Evolutionary conservation across 306 rosid species (phyloP), one percentile per base, ranked within the genome.

Genomic region (Cajanus cajan): DNA sequence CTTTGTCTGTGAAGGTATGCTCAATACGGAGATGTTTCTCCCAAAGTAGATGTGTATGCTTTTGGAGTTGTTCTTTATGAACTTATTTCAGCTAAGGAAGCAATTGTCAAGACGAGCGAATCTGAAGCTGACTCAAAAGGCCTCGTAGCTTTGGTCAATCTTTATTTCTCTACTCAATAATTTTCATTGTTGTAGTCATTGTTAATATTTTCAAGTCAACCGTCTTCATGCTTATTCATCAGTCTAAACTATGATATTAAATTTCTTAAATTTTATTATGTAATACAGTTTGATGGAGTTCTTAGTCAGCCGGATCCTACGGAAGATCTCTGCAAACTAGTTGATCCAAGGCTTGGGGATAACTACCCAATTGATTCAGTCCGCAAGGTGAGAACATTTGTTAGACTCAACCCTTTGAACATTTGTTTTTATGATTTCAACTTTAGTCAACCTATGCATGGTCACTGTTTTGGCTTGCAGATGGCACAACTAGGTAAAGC

Each of bases 31-130:
- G 98, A 93, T 25, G 96, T 90, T 78, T 91, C 99, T 79, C 96
- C 99, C 50, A 95, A 95, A 80, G 88, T 95, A 45, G 99, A 95
- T 36, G 99, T 93, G 31, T 93, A 87, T 68, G 99, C 99, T 24
- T 95, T 95, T 21, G 99, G 99, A 34, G 99, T 95, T 55, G 98
- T 95, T 73, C 89, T 95, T 68, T 95, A 81, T 50, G 99, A 95
- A 84, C 93, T 95, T 50, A 92, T 95, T 84, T 95, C 99, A 14
- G 97, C 98, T 36, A 92, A 92, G 88, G 98, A 89, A 67, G 99
- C 99, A 21, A 86, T 95, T 3, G 82, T 93, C 71, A 87, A 76
- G 86, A 54, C 71, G 5, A 47, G 67, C 28, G 86, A 80, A 37
- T 85, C 90, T 0, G 37, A n/a, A 21, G 63, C 87, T 21, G 99